phyloP scores from a whole-genome alignment of 176 grass and related monocot genomes.

The bread wheat (Triticum aestivum) region DNA sequence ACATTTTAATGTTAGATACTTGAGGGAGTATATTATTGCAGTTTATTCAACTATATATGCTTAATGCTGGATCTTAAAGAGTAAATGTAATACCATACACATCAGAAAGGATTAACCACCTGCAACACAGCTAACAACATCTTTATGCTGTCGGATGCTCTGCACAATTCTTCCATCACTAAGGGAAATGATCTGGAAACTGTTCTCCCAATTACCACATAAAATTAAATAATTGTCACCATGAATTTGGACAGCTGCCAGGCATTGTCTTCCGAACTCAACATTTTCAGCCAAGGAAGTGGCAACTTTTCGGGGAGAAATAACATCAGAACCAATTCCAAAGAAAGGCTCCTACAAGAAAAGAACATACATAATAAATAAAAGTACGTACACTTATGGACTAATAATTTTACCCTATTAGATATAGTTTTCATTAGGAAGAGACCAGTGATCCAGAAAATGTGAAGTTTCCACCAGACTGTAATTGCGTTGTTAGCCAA shows the following conservation, averaged over 20 bases:
- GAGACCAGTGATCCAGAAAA: slow-evolving; percentile 95
- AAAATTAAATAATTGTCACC: slow-evolving; percentile 91
- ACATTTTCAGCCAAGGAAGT: slow-evolving; percentile 86
- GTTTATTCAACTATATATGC: background rate
- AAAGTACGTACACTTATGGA: slow-evolving; percentile 23
- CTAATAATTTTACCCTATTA: slow-evolving; percentile 2
- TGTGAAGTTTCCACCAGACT: slow-evolving; percentile 89
- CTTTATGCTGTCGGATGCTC: slow-evolving; percentile 93
- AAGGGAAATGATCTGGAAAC: slow-evolving; percentile 93
- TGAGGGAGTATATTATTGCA: background rate
- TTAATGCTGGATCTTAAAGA: slow-evolving; percentile 25
- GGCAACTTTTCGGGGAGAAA: slow-evolving; percentile 78
- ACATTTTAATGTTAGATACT: too few relatives aligned
- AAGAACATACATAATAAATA: slow-evolving; percentile 24
- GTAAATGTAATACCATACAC: slow-evolving; percentile 18
- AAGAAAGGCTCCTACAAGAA: slow-evolving; percentile 87
- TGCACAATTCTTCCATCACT: slow-evolving; percentile 95
- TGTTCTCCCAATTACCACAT: slow-evolving; percentile 98
- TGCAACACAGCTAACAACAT: slow-evolving; percentile 96
- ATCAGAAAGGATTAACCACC: slow-evolving; percentile 47
- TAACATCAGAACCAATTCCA: slow-evolving; percentile 91
- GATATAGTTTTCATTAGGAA: slow-evolving; percentile 12
- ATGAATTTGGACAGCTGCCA: slow-evolving; percentile 73
- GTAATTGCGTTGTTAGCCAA: slow-evolving; percentile 88
- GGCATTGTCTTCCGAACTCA: slow-evolving; percentile 87